phyloP scores from a whole-genome alignment of 495 filamentous ascomycete genomes.

The Rhypophila decipiens region DNA sequence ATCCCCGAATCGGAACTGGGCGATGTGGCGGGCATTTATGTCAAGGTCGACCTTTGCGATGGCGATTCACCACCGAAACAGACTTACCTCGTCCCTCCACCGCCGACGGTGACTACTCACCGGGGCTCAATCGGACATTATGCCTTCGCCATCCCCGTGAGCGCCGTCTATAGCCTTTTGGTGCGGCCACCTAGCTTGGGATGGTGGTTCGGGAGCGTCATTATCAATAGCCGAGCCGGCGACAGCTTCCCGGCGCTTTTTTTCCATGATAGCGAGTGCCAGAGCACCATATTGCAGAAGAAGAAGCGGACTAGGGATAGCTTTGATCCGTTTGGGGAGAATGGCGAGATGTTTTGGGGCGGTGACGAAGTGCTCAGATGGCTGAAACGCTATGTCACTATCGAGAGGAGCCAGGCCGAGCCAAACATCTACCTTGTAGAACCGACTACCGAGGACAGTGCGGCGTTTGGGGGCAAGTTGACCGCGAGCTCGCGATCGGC shows the following conservation, averaged over 20 bases:
- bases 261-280: constrained; percentile 95
- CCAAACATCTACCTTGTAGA: constrained; percentile 87
- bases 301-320: constrained; percentile 73
- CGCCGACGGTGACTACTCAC: constrained; percentile 73
- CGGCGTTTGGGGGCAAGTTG: constrained; percentile 66
- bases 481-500: constrained; percentile 33
- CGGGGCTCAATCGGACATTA: constrained; percentile 70
- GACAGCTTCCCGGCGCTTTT: constrained; percentile 93
- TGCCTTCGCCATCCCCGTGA: constrained; percentile 86
- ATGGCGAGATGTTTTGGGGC: constrained; percentile 89
- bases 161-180: constrained; percentile 81
- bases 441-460: constrained; percentile 73
- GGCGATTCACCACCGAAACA: constrained; percentile 73
- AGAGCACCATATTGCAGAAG: constrained; percentile 89
- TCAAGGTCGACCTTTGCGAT: constrained; percentile 88
- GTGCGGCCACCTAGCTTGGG: constrained; percentile 88
- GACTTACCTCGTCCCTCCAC: constrained; percentile 84
- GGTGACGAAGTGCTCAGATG: constrained; percentile 93
- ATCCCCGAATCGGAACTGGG: constrained; percentile 85
- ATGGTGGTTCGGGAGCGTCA: constrained; percentile 95
- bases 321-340: constrained; percentile 86
- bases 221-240: constrained; percentile 84
- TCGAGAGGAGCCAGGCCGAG: constrained; percentile 79
- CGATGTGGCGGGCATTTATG: constrained; percentile 79
- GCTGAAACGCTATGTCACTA: constrained; percentile 73